Conservation (phyloP, 2,329 filamentous ascomycete species). For the Trichoderma citrinoviride region DNA sequence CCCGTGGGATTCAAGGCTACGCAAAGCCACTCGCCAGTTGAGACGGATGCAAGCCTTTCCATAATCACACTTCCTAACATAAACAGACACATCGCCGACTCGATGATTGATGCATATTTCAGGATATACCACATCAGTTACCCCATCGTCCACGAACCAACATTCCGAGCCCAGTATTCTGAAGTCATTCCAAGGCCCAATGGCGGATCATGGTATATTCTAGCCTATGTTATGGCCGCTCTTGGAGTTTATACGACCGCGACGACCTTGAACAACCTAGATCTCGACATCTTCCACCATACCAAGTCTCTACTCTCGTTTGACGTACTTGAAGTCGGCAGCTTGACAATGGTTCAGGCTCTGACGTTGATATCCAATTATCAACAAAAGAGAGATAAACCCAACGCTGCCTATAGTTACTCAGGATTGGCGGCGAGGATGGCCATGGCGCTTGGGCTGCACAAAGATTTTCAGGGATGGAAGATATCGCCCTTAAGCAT, state of each 20-base stretch:
- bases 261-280: constrained; percentile 26
- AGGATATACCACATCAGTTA: constrained; percentile 45
- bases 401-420: constrained; percentile 53
- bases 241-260: constrained; percentile 38
- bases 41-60: constrained; percentile 23
- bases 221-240: constrained; percentile 38
- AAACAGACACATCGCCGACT: constrained; percentile 34
- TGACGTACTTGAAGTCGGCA: constrained; percentile 45
- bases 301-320: constrained; percentile 39
- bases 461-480: constrained; percentile 42
- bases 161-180: constrained; percentile 40
- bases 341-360: constrained; percentile 45
- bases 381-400: constrained; percentile 49
- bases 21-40: constrained; percentile 21
- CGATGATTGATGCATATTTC: constrained; percentile 45
- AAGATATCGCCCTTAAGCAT: constrained; percentile 35
- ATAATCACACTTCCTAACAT: constrained; percentile 32
- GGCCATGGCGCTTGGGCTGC: constrained; percentile 49
- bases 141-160: constrained; percentile 46
- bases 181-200: constrained; percentile 36
- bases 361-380: constrained; percentile 48
- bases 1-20: constrained; percentile 30
- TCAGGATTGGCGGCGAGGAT: constrained; percentile 50
- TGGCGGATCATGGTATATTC: constrained; percentile 33
- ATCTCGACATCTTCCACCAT: constrained; percentile 32